phyloP scores from a whole-genome alignment of 2,329 filamentous ascomycete genomes.

The Madurella fahalii region DNA sequence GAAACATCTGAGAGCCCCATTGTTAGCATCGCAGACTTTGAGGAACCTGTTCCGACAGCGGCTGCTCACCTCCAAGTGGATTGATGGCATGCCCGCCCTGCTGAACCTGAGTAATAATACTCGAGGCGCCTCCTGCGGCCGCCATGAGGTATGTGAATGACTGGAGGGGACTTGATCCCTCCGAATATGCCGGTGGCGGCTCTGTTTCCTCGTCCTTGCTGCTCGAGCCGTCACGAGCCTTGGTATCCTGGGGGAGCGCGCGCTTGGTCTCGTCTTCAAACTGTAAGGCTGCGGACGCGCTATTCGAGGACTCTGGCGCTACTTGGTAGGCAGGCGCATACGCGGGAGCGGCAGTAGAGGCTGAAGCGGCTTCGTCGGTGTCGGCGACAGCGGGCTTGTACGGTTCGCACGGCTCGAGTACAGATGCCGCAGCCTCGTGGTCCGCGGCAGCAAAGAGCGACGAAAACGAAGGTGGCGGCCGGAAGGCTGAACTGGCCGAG shows the following conservation, averaged over 20 bases:
- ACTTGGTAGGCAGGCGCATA: constrained; percentile 35
- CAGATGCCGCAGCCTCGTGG: constrained; percentile 33
- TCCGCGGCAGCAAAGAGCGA: constrained; percentile 48
- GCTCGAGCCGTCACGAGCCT: constrained; percentile 53
- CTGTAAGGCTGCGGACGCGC: constrained; percentile 21
- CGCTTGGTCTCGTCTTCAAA: constrained; percentile 72
- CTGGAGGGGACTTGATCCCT: constrained; percentile 86
- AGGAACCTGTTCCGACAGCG: neutral
- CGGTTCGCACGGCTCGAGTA: constrained; percentile 33
- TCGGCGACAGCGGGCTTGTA: constrained; percentile 38
- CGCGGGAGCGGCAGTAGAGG: constrained; percentile 49
- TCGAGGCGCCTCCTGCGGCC: constrained; percentile 91
- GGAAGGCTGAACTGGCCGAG: constrained; percentile 43
- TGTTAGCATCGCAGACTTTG: constrained; percentile 14
- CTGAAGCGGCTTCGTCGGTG: constrained; percentile 25
- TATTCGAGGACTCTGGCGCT: constrained; percentile 21
- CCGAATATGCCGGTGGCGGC: constrained; percentile 92
- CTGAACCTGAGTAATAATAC: constrained; percentile 98
- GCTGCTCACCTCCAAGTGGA: constrained; percentile 70
- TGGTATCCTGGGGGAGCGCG: constrained; percentile 75
- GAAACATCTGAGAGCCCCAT: constrained; percentile 58
- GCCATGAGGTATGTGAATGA: constrained; percentile 98
- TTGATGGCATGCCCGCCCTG: constrained; percentile 88
- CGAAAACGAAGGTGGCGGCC: constrained; percentile 55
- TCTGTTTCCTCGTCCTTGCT: constrained; percentile 76